A percentile compares a stretch with the other conserved stretches of the same genome.
These are phyloP conservation scores for Chytriomyces hyalinus DNA, from an alignment of 192 early-diverging fungal species.

Conservation along the genomic window DNA sequence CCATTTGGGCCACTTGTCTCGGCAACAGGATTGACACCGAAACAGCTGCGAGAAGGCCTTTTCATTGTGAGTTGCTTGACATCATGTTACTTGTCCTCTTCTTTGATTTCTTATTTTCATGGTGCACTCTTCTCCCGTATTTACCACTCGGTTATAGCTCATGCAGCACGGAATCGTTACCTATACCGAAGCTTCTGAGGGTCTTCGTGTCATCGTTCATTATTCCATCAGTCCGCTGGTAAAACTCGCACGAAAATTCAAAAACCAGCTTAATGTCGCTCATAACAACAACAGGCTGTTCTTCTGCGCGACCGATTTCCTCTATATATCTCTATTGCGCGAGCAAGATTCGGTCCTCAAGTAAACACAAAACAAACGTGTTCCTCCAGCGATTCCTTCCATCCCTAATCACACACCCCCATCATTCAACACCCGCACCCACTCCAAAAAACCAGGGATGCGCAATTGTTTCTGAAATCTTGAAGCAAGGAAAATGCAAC, in stretches of 20 bases:
- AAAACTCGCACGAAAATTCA: conserved; percentile 4
- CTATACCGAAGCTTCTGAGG: conserved; percentile 70
- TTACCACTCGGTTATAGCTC: conserved; percentile 36
- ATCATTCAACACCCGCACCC: conserved; percentile 3
- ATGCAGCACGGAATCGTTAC: conserved; percentile 85
- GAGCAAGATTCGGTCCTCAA: conserved; percentile 31
- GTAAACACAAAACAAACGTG: background rate
- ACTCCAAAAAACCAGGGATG: conserved; percentile 19
- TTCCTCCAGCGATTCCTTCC: conserved; percentile 1
- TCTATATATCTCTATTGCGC: conserved; percentile 31
- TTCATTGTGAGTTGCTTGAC: conserved; percentile 47
- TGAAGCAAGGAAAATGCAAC: conserved; percentile 43
- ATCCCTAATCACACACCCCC: background rate
- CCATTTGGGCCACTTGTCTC: conserved; percentile 58
- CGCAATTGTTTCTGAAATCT: conserved; percentile 24
- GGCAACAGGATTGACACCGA: conserved; percentile 52
- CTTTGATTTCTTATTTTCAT: too few species aligned
- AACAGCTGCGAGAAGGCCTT: conserved; percentile 73
- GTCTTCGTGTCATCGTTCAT: conserved; percentile 64
- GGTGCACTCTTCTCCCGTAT: too few species aligned
- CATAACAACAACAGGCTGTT: conserved; percentile 35
- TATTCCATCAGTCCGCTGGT: conserved; percentile 63
- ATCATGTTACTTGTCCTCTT: too few species aligned
- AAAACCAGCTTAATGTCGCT: too few species aligned
- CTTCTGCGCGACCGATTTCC: conserved; percentile 59